Conservation (phyloP, 2,329 filamentous ascomycete species). For the Aureobasidium sp. region DNA sequence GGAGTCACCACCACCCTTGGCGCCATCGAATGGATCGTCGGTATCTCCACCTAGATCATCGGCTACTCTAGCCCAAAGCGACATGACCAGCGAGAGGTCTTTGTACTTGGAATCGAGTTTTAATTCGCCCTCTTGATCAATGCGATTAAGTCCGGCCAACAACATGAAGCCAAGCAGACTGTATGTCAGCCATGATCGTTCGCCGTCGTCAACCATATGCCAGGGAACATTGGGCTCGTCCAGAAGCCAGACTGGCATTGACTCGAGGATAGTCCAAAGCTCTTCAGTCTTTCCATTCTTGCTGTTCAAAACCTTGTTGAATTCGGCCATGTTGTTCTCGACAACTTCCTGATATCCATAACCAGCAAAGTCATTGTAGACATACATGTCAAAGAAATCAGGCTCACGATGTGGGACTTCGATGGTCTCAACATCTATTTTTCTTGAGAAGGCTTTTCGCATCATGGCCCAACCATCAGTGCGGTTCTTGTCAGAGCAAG, state of each 20-base stretch:
- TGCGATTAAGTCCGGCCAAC: not conserved
- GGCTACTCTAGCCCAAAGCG: not conserved
- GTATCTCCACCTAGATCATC: not conserved
- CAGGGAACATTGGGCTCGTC: not conserved
- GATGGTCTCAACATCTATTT: not conserved
- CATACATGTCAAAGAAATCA: not conserved
- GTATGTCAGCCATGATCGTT: not conserved
- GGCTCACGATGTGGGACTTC: not conserved
- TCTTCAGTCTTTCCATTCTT: conserved; percentile 4
- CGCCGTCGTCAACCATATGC: not conserved
- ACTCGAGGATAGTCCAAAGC: not conserved
- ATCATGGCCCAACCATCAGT: conserved; percentile 8
- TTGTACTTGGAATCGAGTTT: conserved; percentile 2
- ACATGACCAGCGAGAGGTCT: not conserved
- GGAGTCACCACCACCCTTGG: not conserved
- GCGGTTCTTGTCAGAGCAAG: conserved; percentile 1
- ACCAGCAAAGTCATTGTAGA: conserved; percentile 7
- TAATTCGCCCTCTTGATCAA: not conserved
- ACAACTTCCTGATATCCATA: conserved; percentile 5
- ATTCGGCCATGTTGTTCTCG: conserved; percentile 5
- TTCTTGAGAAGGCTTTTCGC: not conserved
- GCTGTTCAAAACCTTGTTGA: not conserved
- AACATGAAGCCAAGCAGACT: conserved; percentile 4
- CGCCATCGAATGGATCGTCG: not conserved
- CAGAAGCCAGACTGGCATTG: not conserved